Evolutionary conservation across 495 filamentous ascomycete species (phyloP).

Genomic region (Glutinoglossum americanum): DNA sequence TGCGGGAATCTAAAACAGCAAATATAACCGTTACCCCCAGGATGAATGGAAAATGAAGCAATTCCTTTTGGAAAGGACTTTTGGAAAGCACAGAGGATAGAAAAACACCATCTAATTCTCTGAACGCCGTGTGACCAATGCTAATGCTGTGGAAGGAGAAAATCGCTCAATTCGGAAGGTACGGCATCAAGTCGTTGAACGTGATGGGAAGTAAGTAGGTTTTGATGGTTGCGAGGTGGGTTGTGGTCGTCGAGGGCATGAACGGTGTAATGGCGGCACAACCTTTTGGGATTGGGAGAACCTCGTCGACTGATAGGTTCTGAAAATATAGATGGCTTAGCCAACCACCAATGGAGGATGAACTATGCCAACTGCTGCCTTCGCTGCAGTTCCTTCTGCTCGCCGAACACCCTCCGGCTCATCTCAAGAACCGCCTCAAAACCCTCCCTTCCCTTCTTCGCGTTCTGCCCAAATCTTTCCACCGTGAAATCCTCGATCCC

Average conservation of each 20-base stretch:
- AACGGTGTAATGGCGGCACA: neutral
- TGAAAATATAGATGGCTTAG: too few species aligned
- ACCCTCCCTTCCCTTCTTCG: constrained; percentile 65
- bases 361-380: neutral
- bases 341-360: too few species aligned
- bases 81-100: neutral
- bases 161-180: neutral
- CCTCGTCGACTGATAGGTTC: too few species aligned
- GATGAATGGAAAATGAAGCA: neutral
- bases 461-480: constrained; percentile 78
- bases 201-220: neutral
- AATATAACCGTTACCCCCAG: neutral
- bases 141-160: neutral
- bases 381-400: constrained; percentile 49
- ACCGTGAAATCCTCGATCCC: constrained; percentile 82
- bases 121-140: neutral
- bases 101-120: neutral
- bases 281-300: too few species aligned
- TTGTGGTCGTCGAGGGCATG: neutral
- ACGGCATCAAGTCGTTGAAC: neutral
- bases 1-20: neutral
- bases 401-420: constrained; percentile 77
- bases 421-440: constrained; percentile 89
- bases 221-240: neutral
- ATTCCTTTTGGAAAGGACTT: neutral